phyloP scores from a whole-genome alignment of 2,329 filamentous ascomycete genomes.

The Aspergillus felis region DNA sequence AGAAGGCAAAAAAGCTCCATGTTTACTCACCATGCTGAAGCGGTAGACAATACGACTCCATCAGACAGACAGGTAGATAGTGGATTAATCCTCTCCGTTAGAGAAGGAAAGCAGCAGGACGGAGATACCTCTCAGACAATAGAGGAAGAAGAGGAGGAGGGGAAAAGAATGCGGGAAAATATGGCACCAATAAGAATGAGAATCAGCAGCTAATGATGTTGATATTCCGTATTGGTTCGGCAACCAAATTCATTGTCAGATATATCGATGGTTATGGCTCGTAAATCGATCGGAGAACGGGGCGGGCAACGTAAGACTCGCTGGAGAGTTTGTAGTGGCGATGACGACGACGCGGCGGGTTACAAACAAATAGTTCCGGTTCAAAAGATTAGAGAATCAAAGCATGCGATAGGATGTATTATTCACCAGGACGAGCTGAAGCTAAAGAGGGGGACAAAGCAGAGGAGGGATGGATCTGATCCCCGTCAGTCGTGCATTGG shows the following conservation, averaged over 20 bases:
- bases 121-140: background rate
- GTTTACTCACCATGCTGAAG: conserved; percentile 35
- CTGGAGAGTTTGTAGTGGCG: background rate
- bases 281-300: background rate
- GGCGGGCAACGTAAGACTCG: background rate
- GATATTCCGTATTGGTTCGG: background rate
- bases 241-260: background rate
- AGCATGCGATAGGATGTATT: background rate
- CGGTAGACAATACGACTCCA: conserved; percentile 21
- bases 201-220: background rate
- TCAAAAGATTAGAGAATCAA: background rate
- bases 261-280: background rate
- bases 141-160: background rate
- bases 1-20: background rate
- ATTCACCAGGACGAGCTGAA: background rate
- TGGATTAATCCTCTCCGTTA: background rate
- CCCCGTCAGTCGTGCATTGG: background rate
- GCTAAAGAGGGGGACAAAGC: background rate
- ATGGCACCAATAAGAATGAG: conserved; percentile 3
- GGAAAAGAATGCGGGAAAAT: conserved; percentile 6
- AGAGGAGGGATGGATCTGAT: background rate
- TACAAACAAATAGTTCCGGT: background rate
- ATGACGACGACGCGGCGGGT: background rate
- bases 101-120: conserved; percentile 2
- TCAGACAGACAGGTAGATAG: conserved; percentile 16